Conservation (phyloP, 2,329 filamentous ascomycete species). For the Apiospora phragmitis region DNA sequence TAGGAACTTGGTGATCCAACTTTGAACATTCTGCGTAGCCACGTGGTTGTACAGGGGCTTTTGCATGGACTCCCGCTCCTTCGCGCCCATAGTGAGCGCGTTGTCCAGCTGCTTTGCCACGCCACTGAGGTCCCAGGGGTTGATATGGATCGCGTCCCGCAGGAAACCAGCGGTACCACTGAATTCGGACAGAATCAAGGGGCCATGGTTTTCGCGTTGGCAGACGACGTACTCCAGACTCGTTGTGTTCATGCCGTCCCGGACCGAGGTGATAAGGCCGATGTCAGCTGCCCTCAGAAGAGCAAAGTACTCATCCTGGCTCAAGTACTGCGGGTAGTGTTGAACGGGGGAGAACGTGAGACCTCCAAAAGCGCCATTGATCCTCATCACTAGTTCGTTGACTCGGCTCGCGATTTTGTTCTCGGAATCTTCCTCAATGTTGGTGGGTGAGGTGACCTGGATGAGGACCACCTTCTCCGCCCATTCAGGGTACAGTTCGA, state of each 20-base stretch:
- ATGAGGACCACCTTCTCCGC: conserved; percentile 89
- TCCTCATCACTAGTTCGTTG: conserved; percentile 84
- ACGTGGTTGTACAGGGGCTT: conserved; percentile 79
- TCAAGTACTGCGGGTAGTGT: conserved; percentile 92
- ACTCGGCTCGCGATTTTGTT: conserved; percentile 85
- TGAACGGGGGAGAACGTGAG: conserved; percentile 88
- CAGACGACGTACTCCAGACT: conserved; percentile 93
- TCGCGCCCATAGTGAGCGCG: conserved; percentile 73
- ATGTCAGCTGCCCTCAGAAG: conserved; percentile 89
- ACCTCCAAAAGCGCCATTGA: conserved; percentile 89
- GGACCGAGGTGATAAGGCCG: conserved; percentile 90
- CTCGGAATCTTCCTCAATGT: conserved; percentile 73
- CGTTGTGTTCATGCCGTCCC: conserved; percentile 97
- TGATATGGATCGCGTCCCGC: conserved; percentile 88
- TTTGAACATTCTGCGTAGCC: conserved; percentile 79
- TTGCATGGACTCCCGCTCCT: conserved; percentile 69
- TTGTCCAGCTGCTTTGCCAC: conserved; percentile 82
- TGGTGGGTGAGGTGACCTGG: conserved; percentile 89
- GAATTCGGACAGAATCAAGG: conserved; percentile 93
- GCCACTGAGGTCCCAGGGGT: conserved; percentile 87
- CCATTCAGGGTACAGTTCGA: conserved; percentile 90
- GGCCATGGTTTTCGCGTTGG: conserved; percentile 83
- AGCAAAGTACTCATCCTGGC: conserved; percentile 89
- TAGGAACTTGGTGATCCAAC: conserved; percentile 81
- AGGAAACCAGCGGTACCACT: conserved; percentile 90